These are phyloP conservation scores for Barbarea vulgaris DNA, from an alignment of 345 rosid genomes.

Conservation along the genomic window DNA sequence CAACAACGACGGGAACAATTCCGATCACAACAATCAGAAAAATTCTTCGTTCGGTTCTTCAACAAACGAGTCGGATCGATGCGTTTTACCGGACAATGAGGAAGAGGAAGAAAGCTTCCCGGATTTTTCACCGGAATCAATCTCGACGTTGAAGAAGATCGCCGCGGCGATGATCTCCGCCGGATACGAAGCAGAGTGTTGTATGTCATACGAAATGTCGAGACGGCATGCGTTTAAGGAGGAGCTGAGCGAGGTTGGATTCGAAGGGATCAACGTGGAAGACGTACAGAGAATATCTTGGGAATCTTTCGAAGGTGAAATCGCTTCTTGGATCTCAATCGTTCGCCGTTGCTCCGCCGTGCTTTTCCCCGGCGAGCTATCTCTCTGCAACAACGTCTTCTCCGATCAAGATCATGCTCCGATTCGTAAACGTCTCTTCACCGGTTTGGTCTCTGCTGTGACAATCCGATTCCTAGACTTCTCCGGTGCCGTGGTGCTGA, in stretches of 20 bases:
- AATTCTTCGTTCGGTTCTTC: conserved; percentile 17
- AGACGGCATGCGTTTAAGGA: conserved; percentile 62
- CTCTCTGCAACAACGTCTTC: conserved; percentile 53
- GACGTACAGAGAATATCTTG: conserved; percentile 72
- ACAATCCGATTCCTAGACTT: conserved; percentile 60
- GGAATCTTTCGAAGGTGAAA: conserved; percentile 77
- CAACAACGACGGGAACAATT: not conserved
- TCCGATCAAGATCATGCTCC: conserved; percentile 39
- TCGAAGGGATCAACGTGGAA: conserved; percentile 62
- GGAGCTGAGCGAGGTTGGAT: conserved; percentile 53
- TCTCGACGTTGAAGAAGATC: conserved; percentile 52
- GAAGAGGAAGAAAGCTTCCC: conserved; percentile 48
- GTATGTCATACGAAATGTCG: conserved; percentile 47
- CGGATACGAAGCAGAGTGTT: conserved; percentile 75
- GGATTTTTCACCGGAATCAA: conserved; percentile 45
- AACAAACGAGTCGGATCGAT: conserved; percentile 29
- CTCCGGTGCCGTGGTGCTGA: conserved; percentile 61
- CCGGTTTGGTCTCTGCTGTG: conserved; percentile 52
- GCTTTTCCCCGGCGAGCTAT: conserved; percentile 54
- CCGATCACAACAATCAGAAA: conserved; percentile 36
- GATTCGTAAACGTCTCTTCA: conserved; percentile 47
- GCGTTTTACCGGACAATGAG: conserved; percentile 8
- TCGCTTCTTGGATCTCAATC: conserved; percentile 57
- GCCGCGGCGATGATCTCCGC: conserved; percentile 63
- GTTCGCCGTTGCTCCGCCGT: conserved; percentile 53